Base-by-base conservation (phyloP, 2,329 filamentous ascomycete species). In the Pseudophaeomoniella oleicola region DNA sequence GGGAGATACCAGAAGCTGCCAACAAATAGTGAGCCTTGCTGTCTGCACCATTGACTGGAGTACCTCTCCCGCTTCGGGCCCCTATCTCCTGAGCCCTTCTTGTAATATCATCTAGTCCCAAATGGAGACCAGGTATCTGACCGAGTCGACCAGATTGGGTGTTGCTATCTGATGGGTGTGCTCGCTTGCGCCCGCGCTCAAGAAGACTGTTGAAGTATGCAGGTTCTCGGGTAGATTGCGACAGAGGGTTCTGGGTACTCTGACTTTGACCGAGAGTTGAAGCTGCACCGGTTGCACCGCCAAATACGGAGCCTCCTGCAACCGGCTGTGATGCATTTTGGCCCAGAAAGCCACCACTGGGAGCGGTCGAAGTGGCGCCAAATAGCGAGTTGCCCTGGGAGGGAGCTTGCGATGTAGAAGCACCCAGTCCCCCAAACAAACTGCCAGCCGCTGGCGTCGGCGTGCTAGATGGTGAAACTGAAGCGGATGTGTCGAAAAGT, bases 1-100 rank as follows among this genome's bases (percentile, higher is more conserved):
- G 84, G 51, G 93, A 85, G 39, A 98, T 82, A 19, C 90, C 90
- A 10, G 90, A 96, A 5, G 84, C 88, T 17, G 88, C 86, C 35
- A 98, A 77, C 30, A 96, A 69, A 57, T 94, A 94, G 56, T 94
- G 88, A 61, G 73, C 73, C 50, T 69, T 71, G 39, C 55, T 64
- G 42, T 63, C 63, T 6, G 55, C 55, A 35, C 56, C 51, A 35
- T 57, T 57, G 10, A 54, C 59, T 37, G 64, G 58, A 3, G 50
- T 41, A 37, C 58, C 54, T 38, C 66, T 62, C 55, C 71, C 46
- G 10, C 66, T 68, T 15, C 79, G 72, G 30, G 79, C 76, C 16
- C 92, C 75, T 46, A 98, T 68, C 46, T 69, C 87, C 66, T 72
- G 84, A 62, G 67, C 90, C 69, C 69, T 75, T 45, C 75, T 67